Conservation (phyloP, 352 stramenopile genomes). For the Pythium oligandrum region DNA sequence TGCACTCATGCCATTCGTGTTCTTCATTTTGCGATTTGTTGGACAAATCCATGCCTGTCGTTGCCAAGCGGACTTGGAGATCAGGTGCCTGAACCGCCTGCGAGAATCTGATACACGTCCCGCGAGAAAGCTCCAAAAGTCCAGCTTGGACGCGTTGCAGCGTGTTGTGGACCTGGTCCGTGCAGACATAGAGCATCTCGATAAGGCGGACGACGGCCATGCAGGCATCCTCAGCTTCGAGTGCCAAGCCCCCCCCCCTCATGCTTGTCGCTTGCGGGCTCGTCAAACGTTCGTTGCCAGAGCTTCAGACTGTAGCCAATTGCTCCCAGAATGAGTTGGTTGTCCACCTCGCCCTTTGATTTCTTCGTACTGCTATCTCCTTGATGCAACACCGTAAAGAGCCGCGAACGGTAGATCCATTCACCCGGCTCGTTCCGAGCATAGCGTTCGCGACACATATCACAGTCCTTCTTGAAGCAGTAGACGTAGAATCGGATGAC, state of each 20-base stretch:
- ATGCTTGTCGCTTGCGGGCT: constrained; percentile 20
- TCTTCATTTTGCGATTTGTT: constrained; percentile 74
- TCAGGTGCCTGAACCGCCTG: constrained; percentile 53
- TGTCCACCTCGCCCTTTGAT: constrained; percentile 42
- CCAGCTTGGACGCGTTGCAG: constrained; percentile 62
- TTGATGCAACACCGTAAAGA: constrained; percentile 53
- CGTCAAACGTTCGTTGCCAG: constrained; percentile 65
- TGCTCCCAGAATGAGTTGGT: constrained; percentile 67
- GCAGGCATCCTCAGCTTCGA: constrained; percentile 61
- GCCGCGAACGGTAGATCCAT: constrained; percentile 57
- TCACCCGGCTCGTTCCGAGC: constrained; percentile 28
- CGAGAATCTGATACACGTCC: constrained; percentile 52
- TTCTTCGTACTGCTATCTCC: too few relatives aligned
- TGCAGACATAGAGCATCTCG: constrained; percentile 77
- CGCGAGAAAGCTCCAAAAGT: constrained; percentile 42
- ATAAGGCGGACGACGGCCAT: constrained; percentile 59
- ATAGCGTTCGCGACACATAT: constrained; percentile 48
- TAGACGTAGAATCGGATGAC: constrained; percentile 82
- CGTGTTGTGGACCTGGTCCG: constrained; percentile 66
- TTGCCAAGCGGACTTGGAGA: constrained; percentile 51
- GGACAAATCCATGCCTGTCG: constrained; percentile 60
- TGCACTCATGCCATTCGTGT: constrained; percentile 77
- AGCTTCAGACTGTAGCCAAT: constrained; percentile 46
- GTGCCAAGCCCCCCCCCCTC: constrained; percentile 10
- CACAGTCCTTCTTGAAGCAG: constrained; percentile 68